phyloP scores from a whole-genome alignment of 1,284 basidiomycete genomes.

The Puccinia triticina region DNA sequence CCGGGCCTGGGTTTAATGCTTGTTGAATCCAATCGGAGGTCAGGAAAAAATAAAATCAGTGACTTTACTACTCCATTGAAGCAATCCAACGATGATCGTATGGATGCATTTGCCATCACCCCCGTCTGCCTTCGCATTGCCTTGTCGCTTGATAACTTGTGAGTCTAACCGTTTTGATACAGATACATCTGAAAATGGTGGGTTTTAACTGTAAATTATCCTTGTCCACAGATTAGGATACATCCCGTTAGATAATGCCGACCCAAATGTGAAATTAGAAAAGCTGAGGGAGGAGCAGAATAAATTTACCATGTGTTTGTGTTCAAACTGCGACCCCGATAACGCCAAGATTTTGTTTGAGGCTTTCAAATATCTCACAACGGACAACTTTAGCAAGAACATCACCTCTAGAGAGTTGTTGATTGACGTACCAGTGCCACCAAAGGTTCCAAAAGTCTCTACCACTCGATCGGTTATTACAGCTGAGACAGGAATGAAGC shows the following conservation, averaged over 20 bases:
- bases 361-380: too few species aligned
- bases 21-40: neutral
- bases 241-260: neutral
- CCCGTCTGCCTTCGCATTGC: constrained; percentile 24
- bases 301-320: neutral
- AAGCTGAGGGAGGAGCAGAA: neutral
- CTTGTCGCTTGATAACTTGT: neutral
- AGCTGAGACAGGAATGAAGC: neutral
- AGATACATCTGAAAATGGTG: neutral
- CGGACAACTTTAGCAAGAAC: too few species aligned
- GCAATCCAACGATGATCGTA: constrained; percentile 27
- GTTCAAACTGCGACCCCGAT: too few species aligned
- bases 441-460: neutral
- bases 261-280: neutral
- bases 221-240: neutral
- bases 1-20: constrained; percentile 1
- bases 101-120: constrained; percentile 22
- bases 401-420: too few species aligned
- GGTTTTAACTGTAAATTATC: neutral
- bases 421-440: neutral
- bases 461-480: neutral
- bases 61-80: neutral
- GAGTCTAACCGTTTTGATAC: neutral
- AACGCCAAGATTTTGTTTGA: too few species aligned
- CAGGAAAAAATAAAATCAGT: neutral